Percentiles rank a stretch among this genome's conserved stretches.
These are phyloP conservation scores for Leccinum incarnatum DNA, from an alignment of 768 basidiomycete species.

Conservation along the genomic window DNA sequence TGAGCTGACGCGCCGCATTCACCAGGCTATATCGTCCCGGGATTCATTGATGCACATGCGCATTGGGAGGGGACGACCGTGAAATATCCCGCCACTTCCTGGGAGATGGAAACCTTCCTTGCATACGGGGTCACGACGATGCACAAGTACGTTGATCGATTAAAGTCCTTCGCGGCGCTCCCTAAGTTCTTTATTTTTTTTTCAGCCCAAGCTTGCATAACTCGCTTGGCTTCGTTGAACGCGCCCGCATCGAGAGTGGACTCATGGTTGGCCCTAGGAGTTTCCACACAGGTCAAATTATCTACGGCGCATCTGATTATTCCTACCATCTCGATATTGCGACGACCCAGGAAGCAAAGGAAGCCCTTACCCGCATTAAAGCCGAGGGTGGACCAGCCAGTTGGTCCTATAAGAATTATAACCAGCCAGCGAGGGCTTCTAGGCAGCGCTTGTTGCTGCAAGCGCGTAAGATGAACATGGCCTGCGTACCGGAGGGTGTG, in stretches of 20 bases:
- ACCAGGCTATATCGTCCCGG: constrained; percentile 62
- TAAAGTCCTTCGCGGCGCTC: neutral
- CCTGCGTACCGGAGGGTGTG: constrained; percentile 70
- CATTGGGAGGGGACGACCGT: constrained; percentile 61
- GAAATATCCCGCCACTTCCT: constrained; percentile 60
- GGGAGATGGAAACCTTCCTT: constrained; percentile 74
- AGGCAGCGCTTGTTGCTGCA: constrained; percentile 62
- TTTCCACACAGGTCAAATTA: constrained; percentile 64
- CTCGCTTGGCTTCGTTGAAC: constrained; percentile 61
- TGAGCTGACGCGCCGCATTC: constrained; percentile 3
- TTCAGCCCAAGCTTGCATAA: constrained; percentile 62
- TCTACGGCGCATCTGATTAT: constrained; percentile 46
- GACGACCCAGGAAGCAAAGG: constrained; percentile 57
- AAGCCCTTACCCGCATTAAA: constrained; percentile 66
- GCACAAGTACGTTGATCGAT: constrained; percentile 54
- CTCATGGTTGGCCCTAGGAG: constrained; percentile 68
- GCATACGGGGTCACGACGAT: constrained; percentile 75
- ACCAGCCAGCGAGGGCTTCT: constrained; percentile 64
- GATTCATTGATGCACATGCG: constrained; percentile 75
- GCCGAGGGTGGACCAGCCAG: constrained; percentile 67
- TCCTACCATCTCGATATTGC: constrained; percentile 66
- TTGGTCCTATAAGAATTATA: constrained; percentile 80
- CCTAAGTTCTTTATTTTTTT: neutral
- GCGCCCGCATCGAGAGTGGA: constrained; percentile 66
- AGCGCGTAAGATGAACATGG: constrained; percentile 61